phyloP scores from a whole-genome alignment of 805 yeast genomes.

The Saccharomyces paradoxus region DNA sequence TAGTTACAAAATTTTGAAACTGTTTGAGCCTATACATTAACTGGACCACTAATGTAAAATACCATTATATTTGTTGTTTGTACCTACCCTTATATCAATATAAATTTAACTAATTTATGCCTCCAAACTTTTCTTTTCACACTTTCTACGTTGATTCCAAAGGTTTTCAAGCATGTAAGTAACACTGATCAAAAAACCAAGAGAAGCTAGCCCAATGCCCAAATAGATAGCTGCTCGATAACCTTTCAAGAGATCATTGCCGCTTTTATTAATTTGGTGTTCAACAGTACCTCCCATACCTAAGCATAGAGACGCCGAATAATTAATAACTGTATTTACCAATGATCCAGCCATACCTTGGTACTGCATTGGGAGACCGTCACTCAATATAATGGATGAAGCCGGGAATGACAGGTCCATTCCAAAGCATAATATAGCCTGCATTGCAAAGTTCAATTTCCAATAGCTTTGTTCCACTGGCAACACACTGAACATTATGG shows the following conservation, averaged over 20 bases:
- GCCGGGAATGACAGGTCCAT: constrained; percentile 78
- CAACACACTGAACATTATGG: constrained; percentile 43
- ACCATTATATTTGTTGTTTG: not conserved
- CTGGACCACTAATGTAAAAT: not conserved
- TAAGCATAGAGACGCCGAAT: constrained; percentile 58
- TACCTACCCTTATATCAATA: not conserved
- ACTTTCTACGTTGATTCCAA: constrained; percentile 3
- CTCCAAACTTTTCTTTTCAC: not conserved
- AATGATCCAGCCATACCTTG: constrained; percentile 78
- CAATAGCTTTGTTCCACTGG: constrained; percentile 57
- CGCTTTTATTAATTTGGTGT: constrained; percentile 23
- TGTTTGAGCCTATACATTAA: not conserved
- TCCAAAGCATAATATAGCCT: constrained; percentile 55
- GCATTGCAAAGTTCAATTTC: constrained; percentile 47
- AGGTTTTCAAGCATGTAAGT: constrained; percentile 10
- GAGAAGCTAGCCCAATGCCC: constrained; percentile 51
- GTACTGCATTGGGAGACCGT: constrained; percentile 48
- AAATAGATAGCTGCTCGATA: constrained; percentile 51
- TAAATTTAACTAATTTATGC: not conserved
- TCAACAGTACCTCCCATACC: constrained; percentile 63
- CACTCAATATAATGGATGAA: constrained; percentile 54
- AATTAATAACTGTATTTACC: constrained; percentile 61
- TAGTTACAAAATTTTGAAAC: constrained; percentile 16
- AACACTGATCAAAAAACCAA: constrained; percentile 33
- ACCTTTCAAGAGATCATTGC: constrained; percentile 30